A percentile compares a stretch with the other conserved stretches of the same genome.
Conservation (phyloP, 352 stramenopile species). For the Plasmopara halstedii region DNA sequence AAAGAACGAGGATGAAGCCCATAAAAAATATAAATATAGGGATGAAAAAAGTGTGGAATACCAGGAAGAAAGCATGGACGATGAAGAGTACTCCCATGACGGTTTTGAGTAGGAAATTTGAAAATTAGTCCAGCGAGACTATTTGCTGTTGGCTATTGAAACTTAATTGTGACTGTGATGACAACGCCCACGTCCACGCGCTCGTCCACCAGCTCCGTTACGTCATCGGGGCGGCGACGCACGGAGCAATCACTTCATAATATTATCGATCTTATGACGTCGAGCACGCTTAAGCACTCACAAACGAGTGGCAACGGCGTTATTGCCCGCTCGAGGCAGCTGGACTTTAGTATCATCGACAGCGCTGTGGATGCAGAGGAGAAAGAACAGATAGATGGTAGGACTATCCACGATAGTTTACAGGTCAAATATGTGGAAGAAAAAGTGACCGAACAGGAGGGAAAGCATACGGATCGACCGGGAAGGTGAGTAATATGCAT, state of each 20-base stretch:
- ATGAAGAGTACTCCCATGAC: slow-evolving; percentile 36
- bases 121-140: slow-evolving; percentile 5
- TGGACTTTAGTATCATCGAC: slow-evolving; percentile 26
- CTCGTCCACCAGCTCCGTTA: slow-evolving; percentile 18
- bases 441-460: neutral
- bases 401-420: neutral
- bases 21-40: slow-evolving; percentile 1
- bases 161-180: too few relatives aligned
- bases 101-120: slow-evolving; percentile 29
- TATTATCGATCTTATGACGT: slow-evolving; percentile 12
- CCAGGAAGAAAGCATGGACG: slow-evolving; percentile 8
- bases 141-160: neutral
- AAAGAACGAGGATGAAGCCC: slow-evolving; percentile 20
- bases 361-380: slow-evolving; percentile 7
- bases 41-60: neutral
- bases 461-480: neutral
- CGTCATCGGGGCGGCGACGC: slow-evolving; percentile 10
- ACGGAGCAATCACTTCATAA: slow-evolving; percentile 17
- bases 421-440: neutral
- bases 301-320: slow-evolving; percentile 3
- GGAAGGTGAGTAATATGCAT: slow-evolving; percentile 1
- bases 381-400: neutral
- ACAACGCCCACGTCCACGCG: neutral
- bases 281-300: slow-evolving; percentile 5
- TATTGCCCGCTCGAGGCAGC: slow-evolving; percentile 20